These are phyloP conservation scores for Ceriops decandra DNA, from an alignment of 345 rosid genomes.

Conservation along the genomic window DNA sequence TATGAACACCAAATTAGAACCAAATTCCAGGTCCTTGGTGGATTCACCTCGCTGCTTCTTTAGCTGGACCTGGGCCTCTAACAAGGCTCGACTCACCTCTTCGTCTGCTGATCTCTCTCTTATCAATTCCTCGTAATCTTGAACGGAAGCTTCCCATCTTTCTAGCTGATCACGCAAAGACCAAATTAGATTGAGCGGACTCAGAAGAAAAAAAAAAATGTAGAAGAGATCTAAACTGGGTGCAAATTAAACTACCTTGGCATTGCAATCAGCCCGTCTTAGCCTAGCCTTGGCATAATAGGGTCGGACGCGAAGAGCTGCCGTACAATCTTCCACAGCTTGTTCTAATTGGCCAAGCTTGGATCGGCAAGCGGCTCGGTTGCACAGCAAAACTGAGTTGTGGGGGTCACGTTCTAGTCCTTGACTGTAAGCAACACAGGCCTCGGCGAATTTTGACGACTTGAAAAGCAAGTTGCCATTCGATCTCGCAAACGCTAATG, in stretches of 20 bases:
- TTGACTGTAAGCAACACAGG: slow-evolving; percentile 65
- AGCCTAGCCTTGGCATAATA: slow-evolving; percentile 72
- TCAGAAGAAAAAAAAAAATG: too few species aligned
- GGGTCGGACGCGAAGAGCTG: slow-evolving; percentile 62
- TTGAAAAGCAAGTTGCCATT: slow-evolving; percentile 75
- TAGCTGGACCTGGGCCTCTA: slow-evolving; percentile 55
- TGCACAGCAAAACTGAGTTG: slow-evolving; percentile 79
- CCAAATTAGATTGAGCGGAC: not conserved
- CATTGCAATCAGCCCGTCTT: slow-evolving; percentile 71
- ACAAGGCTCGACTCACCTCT: slow-evolving; percentile 49
- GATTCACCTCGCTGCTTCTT: slow-evolving; percentile 47
- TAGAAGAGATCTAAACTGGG: not conserved
- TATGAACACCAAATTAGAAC: slow-evolving; percentile 47
- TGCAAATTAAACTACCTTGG: slow-evolving; percentile 48
- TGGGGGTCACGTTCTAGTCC: slow-evolving; percentile 68
- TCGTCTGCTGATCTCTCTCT: slow-evolving; percentile 66
- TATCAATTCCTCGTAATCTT: slow-evolving; percentile 63
- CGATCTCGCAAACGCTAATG: slow-evolving; percentile 55
- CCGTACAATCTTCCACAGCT: slow-evolving; percentile 73
- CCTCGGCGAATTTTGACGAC: slow-evolving; percentile 54
- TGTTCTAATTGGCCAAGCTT: slow-evolving; percentile 67
- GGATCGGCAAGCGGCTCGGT: slow-evolving; percentile 82
- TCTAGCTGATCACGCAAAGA: slow-evolving; percentile 37
- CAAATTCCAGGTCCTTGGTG: slow-evolving; percentile 38
- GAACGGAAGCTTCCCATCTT: slow-evolving; percentile 63